phyloP scores from a whole-genome alignment of 257 asterid species.

The Solanum lycopersicoides region DNA sequence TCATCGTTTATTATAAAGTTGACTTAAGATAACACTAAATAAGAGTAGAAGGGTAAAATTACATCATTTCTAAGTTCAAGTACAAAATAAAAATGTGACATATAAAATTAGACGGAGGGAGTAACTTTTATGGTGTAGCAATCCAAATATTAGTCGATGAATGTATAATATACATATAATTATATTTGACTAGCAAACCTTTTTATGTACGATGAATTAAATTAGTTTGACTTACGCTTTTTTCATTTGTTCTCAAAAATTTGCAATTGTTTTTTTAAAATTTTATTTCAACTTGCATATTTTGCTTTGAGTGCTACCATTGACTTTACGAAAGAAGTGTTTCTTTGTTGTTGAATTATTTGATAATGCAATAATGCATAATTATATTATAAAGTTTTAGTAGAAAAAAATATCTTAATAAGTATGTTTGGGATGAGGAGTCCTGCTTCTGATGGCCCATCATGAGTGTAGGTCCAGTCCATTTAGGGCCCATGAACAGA shows the following conservation, averaged over 20 bases:
- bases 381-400: background rate
- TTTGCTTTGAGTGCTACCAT: background rate
- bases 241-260: background rate
- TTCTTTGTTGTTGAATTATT: background rate
- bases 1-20: too few relatives aligned
- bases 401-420: background rate
- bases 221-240: background rate
- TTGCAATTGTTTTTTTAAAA: background rate
- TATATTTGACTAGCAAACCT: background rate
- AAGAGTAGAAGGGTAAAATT: too few relatives aligned
- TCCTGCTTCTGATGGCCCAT: background rate
- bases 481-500: background rate
- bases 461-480: background rate
- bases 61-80: too few relatives aligned
- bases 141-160: background rate
- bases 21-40: too few relatives aligned
- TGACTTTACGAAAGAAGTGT: background rate
- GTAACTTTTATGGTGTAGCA: background rate
- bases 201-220: background rate
- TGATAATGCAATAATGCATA: background rate
- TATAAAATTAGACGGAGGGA: too few relatives aligned
- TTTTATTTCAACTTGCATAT: background rate
- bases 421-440: background rate
- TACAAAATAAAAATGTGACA: too few relatives aligned
- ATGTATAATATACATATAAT: background rate